These are phyloP conservation scores for Astrothelium macrocarpum DNA, from an alignment of 495 filamentous ascomycete species.

Conservation along the genomic window DNA sequence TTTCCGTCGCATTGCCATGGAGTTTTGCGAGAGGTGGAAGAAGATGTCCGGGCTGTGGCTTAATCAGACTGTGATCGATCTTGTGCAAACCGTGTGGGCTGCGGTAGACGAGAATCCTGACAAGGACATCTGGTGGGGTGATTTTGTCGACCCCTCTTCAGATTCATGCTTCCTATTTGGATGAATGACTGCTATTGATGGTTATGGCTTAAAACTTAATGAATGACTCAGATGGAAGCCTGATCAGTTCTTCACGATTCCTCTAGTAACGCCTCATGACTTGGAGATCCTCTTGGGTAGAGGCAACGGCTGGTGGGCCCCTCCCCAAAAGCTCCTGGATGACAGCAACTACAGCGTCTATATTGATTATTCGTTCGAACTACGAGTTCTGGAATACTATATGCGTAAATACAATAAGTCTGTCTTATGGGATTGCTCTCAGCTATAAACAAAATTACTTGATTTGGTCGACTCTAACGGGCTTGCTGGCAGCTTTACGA, in stretches of 20 bases:
- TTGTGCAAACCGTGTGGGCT: background rate
- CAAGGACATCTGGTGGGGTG: conserved; percentile 5
- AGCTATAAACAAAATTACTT: background rate
- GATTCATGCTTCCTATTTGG: background rate
- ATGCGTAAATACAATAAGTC: background rate
- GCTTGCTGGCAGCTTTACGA: background rate
- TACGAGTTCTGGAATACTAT: background rate
- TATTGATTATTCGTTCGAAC: background rate
- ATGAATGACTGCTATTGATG: background rate
- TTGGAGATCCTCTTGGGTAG: background rate
- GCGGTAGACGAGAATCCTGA: background rate
- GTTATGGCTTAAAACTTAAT: background rate
- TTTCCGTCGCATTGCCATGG: conserved; percentile 1
- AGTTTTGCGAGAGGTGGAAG: conserved; percentile 6
- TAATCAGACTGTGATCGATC: conserved; percentile 3
- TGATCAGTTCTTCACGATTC: background rate
- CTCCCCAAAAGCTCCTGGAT: background rate
- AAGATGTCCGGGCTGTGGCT: background rate
- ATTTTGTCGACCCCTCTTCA: background rate
- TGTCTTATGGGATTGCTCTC: background rate
- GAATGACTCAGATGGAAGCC: background rate
- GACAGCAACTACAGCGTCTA: background rate
- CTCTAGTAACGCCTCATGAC: background rate
- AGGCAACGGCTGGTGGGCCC: background rate
- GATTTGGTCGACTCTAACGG: background rate